Evolutionary conservation across 2,329 filamentous ascomycete species (phyloP).

Genomic region (Thielaviopsis ethacetica): DNA sequence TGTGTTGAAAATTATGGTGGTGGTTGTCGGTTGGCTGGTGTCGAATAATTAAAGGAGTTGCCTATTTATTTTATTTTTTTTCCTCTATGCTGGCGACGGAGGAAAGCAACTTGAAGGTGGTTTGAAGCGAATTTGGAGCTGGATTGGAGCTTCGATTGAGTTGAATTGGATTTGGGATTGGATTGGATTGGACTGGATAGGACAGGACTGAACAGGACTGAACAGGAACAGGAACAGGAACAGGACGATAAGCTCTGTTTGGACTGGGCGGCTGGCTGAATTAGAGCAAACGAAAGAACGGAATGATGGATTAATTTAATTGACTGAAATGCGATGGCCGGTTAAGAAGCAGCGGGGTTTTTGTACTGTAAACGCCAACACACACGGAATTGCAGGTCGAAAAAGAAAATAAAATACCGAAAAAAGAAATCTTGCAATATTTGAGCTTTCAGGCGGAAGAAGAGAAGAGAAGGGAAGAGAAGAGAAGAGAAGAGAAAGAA

Average conservation of each 20-base stretch:
- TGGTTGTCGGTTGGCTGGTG: not conserved
- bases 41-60: not conserved
- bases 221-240: not conserved
- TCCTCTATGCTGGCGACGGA: not conserved
- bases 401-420: not conserved
- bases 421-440: not conserved
- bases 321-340: not conserved
- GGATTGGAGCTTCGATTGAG: not conserved
- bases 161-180: not conserved
- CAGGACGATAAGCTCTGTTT: not conserved
- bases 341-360: not conserved
- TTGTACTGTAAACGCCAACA: not conserved
- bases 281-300: not conserved
- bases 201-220: too few relatives aligned
- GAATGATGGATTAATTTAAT: not conserved
- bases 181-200: not conserved
- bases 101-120: not conserved
- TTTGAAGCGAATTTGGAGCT: not conserved
- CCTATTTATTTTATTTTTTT: not conserved
- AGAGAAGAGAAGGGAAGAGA: not conserved
- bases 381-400: not conserved
- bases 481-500: not conserved
- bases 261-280: not conserved
- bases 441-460: not conserved
- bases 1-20: not conserved